Evolutionary conservation across 352 stramenopile species (phyloP), one percentile per base, ranked within the genome.

Genomic region (Phytophthora sp.): DNA sequence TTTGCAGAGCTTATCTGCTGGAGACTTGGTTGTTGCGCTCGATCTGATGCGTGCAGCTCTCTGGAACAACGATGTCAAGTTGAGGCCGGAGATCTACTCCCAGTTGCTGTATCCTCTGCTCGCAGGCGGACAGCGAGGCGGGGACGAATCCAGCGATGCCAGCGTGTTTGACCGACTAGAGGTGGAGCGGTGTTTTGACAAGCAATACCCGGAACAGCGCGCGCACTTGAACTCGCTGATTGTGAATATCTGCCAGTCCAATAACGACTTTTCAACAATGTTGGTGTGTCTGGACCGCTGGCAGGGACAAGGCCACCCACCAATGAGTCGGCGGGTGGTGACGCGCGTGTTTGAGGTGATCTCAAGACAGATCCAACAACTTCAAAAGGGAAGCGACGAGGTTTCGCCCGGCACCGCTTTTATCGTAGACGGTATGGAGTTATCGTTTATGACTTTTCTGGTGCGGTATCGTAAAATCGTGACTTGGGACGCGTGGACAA

Each of bases 181-280:
- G 44, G 61, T 90, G 18, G 79, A 92, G 68, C 72, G 73, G n/a
- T 74, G 80, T n/a, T 92, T 79, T 47, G 77, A 92, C 45, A 60
- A 36, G 16, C 76, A 85, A 53, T 69, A 92, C 46, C 71, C 71
- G 16, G 51, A 60, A 5, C 23, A 80, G 42, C 77, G 77, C 39
- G 52, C 56, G 16, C 42, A 71, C 13, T 46, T 92, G 30, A 86
- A 88, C 52, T 67, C 83, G 11, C 71, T 90, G 36, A 62, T 92
- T 18, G 42, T 92, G n/a, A 89, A 90, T 45, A 69, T 90, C 20
- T 92, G 83, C 39, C 77, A 88, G 38, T 82, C 79, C 2, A 87
- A 86, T 46, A 66, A 87, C 30, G 81, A 92, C 24, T 58, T 92
- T 20, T 73, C 69, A 23, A 88, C 81, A 2, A 76, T 86, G 74